Evolutionary conservation across 2,329 filamentous ascomycete genomes (phyloP).

Genomic region (Calycina herbarum): DNA sequence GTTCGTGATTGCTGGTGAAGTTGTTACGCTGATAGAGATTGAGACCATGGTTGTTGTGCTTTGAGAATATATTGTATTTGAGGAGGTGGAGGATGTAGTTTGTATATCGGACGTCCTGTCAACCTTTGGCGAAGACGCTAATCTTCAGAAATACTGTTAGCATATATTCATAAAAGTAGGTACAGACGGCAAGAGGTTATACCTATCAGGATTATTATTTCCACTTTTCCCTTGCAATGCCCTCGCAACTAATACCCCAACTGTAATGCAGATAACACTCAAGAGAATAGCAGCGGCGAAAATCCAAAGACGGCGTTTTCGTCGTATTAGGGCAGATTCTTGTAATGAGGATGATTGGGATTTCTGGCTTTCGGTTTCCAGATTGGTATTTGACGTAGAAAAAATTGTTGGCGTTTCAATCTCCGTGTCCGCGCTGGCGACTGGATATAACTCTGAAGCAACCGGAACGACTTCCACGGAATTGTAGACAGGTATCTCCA

Average conservation of each 20-base stretch:
- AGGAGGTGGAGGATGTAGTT: background rate
- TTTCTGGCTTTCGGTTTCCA: background rate
- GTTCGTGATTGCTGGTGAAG: background rate
- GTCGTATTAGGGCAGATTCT: background rate
- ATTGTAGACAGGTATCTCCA: background rate
- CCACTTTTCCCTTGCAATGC: background rate
- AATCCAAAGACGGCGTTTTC: background rate
- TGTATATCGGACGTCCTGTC: background rate
- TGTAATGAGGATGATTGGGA: background rate
- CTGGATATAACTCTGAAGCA: background rate
- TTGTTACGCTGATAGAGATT: background rate
- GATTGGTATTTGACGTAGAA: background rate
- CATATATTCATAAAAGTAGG: background rate
- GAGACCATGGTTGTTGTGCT: background rate
- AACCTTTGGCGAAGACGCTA: background rate
- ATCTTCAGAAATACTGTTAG: background rate
- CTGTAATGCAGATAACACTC: background rate
- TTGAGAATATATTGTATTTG: background rate
- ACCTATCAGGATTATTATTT: background rate
- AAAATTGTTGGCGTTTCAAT: background rate
- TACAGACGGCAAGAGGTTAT: background rate
- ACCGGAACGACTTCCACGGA: background rate
- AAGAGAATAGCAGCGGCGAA: background rate
- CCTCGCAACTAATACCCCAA: background rate
- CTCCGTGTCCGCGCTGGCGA: background rate